phyloP scores from a whole-genome alignment of 2,329 filamentous ascomycete genomes.

The Magnaporthiopsis rhizophila region DNA sequence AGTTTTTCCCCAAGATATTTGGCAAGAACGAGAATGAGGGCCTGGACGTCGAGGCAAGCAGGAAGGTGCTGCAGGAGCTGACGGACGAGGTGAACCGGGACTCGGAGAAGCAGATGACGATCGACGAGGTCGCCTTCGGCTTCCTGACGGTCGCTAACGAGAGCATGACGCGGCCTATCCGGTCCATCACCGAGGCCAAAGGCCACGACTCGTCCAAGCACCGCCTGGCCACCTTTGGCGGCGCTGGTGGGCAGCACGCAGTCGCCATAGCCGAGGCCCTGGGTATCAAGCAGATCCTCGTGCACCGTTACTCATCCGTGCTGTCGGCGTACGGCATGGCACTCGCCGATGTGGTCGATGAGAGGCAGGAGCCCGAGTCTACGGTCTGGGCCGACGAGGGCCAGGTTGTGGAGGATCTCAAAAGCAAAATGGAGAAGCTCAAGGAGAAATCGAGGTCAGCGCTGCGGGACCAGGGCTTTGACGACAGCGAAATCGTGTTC shows the following conservation, averaged over 20 bases:
- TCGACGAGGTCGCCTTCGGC: constrained; percentile 80
- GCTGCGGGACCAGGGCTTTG: constrained; percentile 71
- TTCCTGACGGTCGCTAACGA: constrained; percentile 66
- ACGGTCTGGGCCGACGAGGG: constrained; percentile 30
- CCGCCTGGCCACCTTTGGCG: constrained; percentile 63
- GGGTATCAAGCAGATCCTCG: constrained; percentile 60
- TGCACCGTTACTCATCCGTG: constrained; percentile 62
- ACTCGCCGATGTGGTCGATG: constrained; percentile 26
- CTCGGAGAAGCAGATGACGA: constrained; percentile 59
- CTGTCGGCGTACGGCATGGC: constrained; percentile 33
- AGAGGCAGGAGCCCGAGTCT: constrained; percentile 23
- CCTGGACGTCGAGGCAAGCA: constrained; percentile 31
- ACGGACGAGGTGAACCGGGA: constrained; percentile 71
- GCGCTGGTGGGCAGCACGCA: constrained; percentile 64
- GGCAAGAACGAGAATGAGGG: constrained; percentile 54
- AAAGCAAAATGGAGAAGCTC: constrained; percentile 68
- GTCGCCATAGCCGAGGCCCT: constrained; percentile 61
- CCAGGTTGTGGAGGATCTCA: constrained; percentile 30
- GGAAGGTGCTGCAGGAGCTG: constrained; percentile 66
- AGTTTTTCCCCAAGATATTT: constrained; percentile 63
- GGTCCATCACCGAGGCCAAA: constrained; percentile 62
- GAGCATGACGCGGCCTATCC: constrained; percentile 63
- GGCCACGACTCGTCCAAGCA: constrained; percentile 64
- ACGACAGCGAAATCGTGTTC: constrained; percentile 64
- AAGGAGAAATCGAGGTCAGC: constrained; percentile 48